Conservation (phyloP, 1,139 yeast species). For the Candida gigantensis region DNA sequence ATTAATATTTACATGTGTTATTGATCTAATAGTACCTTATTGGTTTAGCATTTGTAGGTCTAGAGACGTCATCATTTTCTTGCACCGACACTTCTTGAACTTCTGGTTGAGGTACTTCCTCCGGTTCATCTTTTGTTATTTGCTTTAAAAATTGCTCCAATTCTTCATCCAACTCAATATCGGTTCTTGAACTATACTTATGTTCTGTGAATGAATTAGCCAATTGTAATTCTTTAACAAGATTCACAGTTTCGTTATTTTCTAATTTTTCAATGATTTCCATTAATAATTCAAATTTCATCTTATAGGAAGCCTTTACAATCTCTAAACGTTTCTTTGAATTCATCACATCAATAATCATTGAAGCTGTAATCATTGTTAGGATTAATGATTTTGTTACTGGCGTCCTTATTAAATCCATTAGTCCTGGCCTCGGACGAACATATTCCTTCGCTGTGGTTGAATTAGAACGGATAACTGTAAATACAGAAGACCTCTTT, state of each 20-base stretch:
- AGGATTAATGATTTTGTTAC: conserved; percentile 41
- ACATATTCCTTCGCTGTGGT: conserved; percentile 15
- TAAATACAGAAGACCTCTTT: no score
- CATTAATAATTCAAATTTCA: conserved; percentile 34
- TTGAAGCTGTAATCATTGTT: conserved; percentile 42
- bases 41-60: background rate
- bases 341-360: conserved; percentile 40
- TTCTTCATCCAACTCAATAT: conserved; percentile 43
- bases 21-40: conserved; percentile 1
- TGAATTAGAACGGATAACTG: conserved; percentile 11
- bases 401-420: conserved; percentile 30
- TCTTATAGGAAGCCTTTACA: conserved; percentile 29
- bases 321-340: conserved; percentile 35
- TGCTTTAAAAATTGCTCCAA: conserved; percentile 37
- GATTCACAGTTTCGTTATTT: conserved; percentile 36
- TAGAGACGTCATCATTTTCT: background rate
- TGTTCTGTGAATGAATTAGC: conserved; percentile 38
- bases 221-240: conserved; percentile 38
- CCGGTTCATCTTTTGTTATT: conserved; percentile 26
- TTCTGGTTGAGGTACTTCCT: background rate
- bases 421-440: conserved; percentile 19
- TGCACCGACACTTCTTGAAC: background rate
- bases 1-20: background rate
- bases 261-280: conserved; percentile 32
- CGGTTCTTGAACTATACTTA: conserved; percentile 33